A percentile compares a stretch with the other conserved stretches of the same genome.
Conservation (phyloP, 192 early-diverging fungal genomes). For the Gorgonomyces haynaldii region DNA sequence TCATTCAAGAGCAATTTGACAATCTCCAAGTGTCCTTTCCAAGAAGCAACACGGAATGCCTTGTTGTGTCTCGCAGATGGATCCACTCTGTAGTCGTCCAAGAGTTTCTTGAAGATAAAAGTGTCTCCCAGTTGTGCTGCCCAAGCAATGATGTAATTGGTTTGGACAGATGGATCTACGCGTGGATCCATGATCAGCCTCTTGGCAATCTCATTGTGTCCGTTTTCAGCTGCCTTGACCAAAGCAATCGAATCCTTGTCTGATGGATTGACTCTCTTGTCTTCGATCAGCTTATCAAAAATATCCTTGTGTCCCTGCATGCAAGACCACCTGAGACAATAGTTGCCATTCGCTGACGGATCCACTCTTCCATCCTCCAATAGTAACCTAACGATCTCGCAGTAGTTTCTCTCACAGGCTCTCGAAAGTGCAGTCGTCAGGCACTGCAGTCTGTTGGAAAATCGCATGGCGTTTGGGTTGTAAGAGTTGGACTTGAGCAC, state of each 20-base stretch:
- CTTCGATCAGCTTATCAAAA: not conserved
- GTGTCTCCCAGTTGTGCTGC: conserved; percentile 1
- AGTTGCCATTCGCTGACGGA: not conserved
- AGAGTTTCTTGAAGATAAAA: not conserved
- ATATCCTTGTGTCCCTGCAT: not conserved
- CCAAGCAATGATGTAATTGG: conserved; percentile 5
- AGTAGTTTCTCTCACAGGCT: too few species aligned
- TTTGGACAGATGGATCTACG: conserved; percentile 3
- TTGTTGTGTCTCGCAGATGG: not conserved
- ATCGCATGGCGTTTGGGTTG: too few species aligned
- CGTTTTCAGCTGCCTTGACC: not conserved
- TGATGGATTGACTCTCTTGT: not conserved
- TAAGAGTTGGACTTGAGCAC: too few species aligned
- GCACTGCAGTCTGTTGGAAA: too few species aligned
- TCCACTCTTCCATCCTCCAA: not conserved
- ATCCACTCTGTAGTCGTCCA: not conserved
- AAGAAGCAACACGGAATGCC: not conserved
- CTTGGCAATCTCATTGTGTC: conserved; percentile 5
- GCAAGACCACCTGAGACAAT: not conserved
- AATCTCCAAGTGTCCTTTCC: conserved; percentile 7
- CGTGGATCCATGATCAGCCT: conserved; percentile 9
- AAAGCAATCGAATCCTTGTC: not conserved
- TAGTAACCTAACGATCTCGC: not conserved
- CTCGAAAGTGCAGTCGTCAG: too few species aligned
- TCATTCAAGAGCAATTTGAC: conserved; percentile 12